Evolutionary conservation across 768 basidiomycete genomes (phyloP).

Genomic region (Leucogyrophana mollusca): DNA sequence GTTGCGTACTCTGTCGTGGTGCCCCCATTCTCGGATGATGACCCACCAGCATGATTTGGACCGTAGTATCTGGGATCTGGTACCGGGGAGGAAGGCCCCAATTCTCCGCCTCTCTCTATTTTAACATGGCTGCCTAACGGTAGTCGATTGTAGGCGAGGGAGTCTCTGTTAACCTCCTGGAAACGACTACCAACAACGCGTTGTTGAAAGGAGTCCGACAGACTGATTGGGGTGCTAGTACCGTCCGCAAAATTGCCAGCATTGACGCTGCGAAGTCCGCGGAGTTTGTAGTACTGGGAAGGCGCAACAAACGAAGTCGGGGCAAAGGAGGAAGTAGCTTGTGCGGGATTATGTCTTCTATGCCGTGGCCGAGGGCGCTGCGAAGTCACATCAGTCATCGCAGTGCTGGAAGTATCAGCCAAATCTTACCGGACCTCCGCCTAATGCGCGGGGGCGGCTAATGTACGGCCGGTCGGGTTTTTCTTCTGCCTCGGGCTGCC

Average conservation of each 20-base stretch:
- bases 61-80: conserved; percentile 56
- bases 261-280: conserved; percentile 56
- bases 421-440: conserved; percentile 27
- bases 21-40: conserved; percentile 3
- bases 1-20: conserved; percentile 10
- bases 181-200: conserved; percentile 69
- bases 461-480: conserved; percentile 55
- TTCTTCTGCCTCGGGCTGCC: conserved; percentile 33
- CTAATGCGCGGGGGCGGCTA: conserved; percentile 64
- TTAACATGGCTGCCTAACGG: conserved; percentile 59
- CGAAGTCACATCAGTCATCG: neutral
- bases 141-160: conserved; percentile 53
- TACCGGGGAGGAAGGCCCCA: conserved; percentile 44
- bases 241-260: conserved; percentile 56
- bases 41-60: conserved; percentile 43
- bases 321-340: conserved; percentile 64
- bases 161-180: conserved; percentile 68
- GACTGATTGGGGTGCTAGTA: conserved; percentile 39
- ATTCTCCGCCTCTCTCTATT: conserved; percentile 49
- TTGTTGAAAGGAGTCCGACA: conserved; percentile 60
- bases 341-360: conserved; percentile 57
- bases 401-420: neutral
- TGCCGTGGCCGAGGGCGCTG: conserved; percentile 44
- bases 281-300: conserved; percentile 76
- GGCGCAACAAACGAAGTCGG: conserved; percentile 81